phyloP scores from a whole-genome alignment of 805 yeast genomes.

The Wickerhamomyces canadensis region DNA sequence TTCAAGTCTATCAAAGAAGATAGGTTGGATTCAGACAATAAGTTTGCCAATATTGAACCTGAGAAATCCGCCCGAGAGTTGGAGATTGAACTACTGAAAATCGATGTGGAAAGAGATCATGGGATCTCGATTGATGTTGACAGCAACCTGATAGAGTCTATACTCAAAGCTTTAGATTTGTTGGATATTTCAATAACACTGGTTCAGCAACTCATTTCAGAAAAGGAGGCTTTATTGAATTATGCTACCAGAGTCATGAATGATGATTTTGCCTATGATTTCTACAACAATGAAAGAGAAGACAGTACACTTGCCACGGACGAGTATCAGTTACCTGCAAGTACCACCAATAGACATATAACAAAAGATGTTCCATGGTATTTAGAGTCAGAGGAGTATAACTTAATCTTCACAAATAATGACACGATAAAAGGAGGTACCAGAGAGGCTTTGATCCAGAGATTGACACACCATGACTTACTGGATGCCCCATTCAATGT shows the following conservation, averaged over 20 bases:
- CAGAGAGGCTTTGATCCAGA: slow-evolving; percentile 68
- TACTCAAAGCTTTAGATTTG: slow-evolving; percentile 29
- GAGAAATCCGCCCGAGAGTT: slow-evolving; percentile 47
- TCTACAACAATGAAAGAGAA: slow-evolving; percentile 44
- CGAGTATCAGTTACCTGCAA: slow-evolving; percentile 24
- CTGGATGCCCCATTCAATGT: slow-evolving; percentile 59
- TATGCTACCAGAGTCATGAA: slow-evolving; percentile 78
- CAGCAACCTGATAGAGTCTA: slow-evolving; percentile 24
- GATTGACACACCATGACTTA: slow-evolving; percentile 68
- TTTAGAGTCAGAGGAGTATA: slow-evolving; percentile 59
- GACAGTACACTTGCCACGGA: slow-evolving; percentile 22
- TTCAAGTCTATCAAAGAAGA: slow-evolving; percentile 61
- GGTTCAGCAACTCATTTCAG: slow-evolving; percentile 58
- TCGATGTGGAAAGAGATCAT: slow-evolving; percentile 37
- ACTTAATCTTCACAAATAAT: slow-evolving; percentile 54
- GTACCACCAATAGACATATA: slow-evolving; percentile 20
- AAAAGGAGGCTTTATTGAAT: slow-evolving; percentile 62
- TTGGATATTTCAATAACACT: slow-evolving; percentile 30
- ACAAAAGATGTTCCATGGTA: slow-evolving; percentile 60
- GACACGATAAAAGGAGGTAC: slow-evolving; percentile 84
- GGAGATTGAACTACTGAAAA: slow-evolving; percentile 39
- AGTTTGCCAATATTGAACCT: slow-evolving; percentile 30
- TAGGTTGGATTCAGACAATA: slow-evolving; percentile 25
- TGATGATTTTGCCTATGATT: slow-evolving; percentile 57
- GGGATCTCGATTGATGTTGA: slow-evolving; percentile 30